phyloP scores from a whole-genome alignment of 176 grass and related monocot species.

The bread wheat (Triticum aestivum) region IWGSC_CS_RefSeq_v2.1 NC_057796.1:65146997-65147496 shows the following conservation, averaged over 20 bases:
- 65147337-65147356: background rate
- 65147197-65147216: background rate
- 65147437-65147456: constrained; percentile 93
- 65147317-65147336: constrained; percentile 26
- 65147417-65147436: constrained; percentile 98
- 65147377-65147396: background rate
- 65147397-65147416: constrained; percentile 41
- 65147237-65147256: constrained; percentile 53
- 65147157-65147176: constrained; percentile 89
- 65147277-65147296: constrained; percentile 91
- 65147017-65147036: constrained; percentile 51
- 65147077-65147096: constrained; percentile 94
- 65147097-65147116: constrained; percentile 94
- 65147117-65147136: constrained; percentile 95
- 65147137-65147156: constrained; percentile 99
- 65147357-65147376: constrained; percentile 3
- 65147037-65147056: constrained; percentile 84
- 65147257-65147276: constrained; percentile 98
- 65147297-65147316: constrained; percentile 89
- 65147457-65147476: constrained; percentile 74
- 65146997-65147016: constrained; percentile 8
- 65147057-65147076: constrained; percentile 94
- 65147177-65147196: constrained; percentile 12
- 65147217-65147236: constrained; percentile 1
- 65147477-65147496: constrained; percentile 86